Base-by-base conservation (phyloP, 495 filamentous ascomycete species). In the Chaetomidium leptoderma region DNA sequence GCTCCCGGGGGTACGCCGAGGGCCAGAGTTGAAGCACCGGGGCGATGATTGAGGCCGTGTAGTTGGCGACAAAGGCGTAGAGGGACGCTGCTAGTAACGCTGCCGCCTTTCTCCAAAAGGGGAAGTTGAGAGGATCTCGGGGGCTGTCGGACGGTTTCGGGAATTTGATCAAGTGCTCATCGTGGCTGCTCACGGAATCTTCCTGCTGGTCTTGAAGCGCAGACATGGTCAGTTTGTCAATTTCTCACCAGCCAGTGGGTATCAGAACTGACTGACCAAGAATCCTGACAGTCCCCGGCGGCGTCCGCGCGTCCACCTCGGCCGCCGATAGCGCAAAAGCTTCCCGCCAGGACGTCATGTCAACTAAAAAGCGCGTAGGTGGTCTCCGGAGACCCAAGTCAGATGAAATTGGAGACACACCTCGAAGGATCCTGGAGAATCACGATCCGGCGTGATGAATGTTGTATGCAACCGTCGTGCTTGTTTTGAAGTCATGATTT, bases 41-140 rank as follows among this genome's bases (percentile, higher is more conserved):
- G 13, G 48, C 48, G 14, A 52, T 52, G 48, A 23, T 8, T 11
- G 48, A 52, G 14, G 48, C 26, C 2, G 33, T 39, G 33, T 26
- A 52, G 35, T 52, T 52, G 2, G 32, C 33, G 35, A 52, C 14
- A 23, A 52, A 52, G 23, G 48, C 48, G 16, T 52, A 52, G 35
- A 52, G 2, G 1, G 48, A 52, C 4, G 33, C 48, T 4, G 39
- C 48, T 1, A 52, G 30, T 23, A 52, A 29, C 2, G 48, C 48
- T 10, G 33, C 48, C 23, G 21, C 8, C 23, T 29, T 52, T 3
- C 23, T 33, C 48, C 29, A 39, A 35, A 52, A 23, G 21, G 48
- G 29, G 14, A 26, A 39, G 48, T 52, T 52, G 32, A 52, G 33
- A 2, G 48, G 48, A 13, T 52, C 48, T 11, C 35, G 32, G 6